phyloP scores from a whole-genome alignment of 2,329 filamentous ascomycete species.

The Neoscytalidium dimidiatum region DNA sequence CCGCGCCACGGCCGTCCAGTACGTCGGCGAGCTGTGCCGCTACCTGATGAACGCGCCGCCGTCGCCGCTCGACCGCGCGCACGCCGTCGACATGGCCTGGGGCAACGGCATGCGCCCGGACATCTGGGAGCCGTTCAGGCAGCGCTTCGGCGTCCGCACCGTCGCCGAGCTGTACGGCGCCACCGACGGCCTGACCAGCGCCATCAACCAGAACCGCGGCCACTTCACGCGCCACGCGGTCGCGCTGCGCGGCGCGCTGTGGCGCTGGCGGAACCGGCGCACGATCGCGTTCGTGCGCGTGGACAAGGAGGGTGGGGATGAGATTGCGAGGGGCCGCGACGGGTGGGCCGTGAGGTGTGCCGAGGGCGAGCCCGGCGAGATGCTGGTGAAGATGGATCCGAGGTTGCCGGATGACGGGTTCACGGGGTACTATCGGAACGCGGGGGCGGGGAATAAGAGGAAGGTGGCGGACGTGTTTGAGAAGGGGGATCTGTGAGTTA shows the following conservation, averaged over 20 bases:
- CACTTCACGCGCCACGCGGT: slow-evolving; percentile 37
- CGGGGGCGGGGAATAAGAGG: slow-evolving; percentile 32
- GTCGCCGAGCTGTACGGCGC: slow-evolving; percentile 78
- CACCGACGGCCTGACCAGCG: slow-evolving; percentile 63
- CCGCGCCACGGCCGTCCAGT: slow-evolving; percentile 69
- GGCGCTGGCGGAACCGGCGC: slow-evolving; percentile 33
- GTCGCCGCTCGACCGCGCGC: slow-evolving; percentile 59
- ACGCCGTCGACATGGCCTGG: slow-evolving; percentile 61
- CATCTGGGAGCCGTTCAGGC: slow-evolving; percentile 66
- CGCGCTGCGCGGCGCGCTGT: slow-evolving; percentile 36
- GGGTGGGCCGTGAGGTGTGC: slow-evolving; percentile 37
- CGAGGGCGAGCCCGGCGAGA: slow-evolving; percentile 37
- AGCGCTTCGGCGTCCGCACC: slow-evolving; percentile 63
- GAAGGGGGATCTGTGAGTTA: slow-evolving; percentile 40
- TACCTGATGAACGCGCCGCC: slow-evolving; percentile 71
- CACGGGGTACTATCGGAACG: slow-evolving; percentile 38
- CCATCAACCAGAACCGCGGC: slow-evolving; percentile 36
- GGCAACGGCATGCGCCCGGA: slow-evolving; percentile 70
- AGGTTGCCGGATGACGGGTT: slow-evolving; percentile 25
- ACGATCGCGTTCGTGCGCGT: slow-evolving; percentile 38
- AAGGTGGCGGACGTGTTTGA: slow-evolving; percentile 38
- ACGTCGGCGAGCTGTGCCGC: slow-evolving; percentile 75
- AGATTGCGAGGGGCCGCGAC: slow-evolving; percentile 36
- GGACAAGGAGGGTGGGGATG: slow-evolving; percentile 31
- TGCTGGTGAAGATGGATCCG: slow-evolving; percentile 35